Evolutionary conservation across 2,329 filamentous ascomycete genomes (phyloP).

Genomic region (Diaporthe vaccinii): DNA sequence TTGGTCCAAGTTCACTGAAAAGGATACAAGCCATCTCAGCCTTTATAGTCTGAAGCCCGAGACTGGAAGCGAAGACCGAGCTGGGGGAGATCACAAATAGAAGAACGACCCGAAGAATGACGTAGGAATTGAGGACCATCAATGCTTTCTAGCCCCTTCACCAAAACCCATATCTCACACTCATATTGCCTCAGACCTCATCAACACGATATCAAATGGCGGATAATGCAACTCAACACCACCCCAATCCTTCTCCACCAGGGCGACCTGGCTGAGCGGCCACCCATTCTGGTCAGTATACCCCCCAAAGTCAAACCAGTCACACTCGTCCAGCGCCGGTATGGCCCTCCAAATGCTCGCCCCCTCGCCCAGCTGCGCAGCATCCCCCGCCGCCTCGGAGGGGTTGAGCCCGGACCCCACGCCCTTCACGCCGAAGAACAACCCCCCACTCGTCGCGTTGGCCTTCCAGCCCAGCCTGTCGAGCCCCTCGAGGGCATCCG

Average conservation of each 20-base stretch:
- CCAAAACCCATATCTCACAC: background rate
- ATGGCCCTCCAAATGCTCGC: background rate
- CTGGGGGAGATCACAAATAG: no score
- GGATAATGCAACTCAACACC: slow-evolving; percentile 23
- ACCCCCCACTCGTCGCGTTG: background rate
- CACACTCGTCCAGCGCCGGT: slow-evolving; percentile 3
- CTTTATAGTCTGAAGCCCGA: background rate
- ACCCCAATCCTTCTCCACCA: slow-evolving; percentile 20
- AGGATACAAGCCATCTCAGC: background rate
- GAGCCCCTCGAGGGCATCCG: slow-evolving; percentile 15
- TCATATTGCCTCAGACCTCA: background rate
- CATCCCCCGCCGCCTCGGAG: background rate
- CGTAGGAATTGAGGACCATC: background rate
- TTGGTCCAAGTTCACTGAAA: accelerated
- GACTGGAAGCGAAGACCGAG: no score
- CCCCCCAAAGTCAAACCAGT: slow-evolving; percentile 13
- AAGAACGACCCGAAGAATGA: no score
- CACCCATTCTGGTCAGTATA: slow-evolving; percentile 15
- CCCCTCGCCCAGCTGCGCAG: background rate
- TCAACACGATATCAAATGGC: slow-evolving; percentile 19
- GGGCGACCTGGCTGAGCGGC: slow-evolving; percentile 1
- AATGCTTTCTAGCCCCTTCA: background rate
- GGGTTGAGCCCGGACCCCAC: slow-evolving; percentile 5
- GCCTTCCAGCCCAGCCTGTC: slow-evolving; percentile 12
- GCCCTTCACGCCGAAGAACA: background rate